A percentile compares a stretch with the other conserved stretches of the same genome.
Conservation (phyloP, 2,329 filamentous ascomycete species). For the Teratosphaeria viscida region DNA sequence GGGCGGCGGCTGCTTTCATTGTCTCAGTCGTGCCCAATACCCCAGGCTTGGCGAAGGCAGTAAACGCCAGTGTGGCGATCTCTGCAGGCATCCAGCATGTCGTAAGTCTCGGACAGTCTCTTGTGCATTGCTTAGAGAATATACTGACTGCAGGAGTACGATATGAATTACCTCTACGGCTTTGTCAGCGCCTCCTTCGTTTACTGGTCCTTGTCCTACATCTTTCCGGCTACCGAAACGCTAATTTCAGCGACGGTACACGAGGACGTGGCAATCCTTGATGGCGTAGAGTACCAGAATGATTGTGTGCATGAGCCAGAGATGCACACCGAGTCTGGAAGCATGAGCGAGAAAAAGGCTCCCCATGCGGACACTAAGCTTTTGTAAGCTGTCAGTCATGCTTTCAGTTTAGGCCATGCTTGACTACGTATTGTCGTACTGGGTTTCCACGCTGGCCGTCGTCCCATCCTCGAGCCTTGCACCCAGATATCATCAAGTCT, state of each 20-base stretch:
- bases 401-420: too few relatives aligned
- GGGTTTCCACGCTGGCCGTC: too few relatives aligned
- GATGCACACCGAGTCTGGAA: background rate
- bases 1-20: slow-evolving; percentile 48
- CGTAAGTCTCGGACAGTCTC: background rate
- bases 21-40: slow-evolving; percentile 47
- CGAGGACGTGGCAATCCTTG: slow-evolving; percentile 10
- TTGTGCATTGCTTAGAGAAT: background rate
- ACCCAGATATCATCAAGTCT: too few relatives aligned
- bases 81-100: slow-evolving; percentile 42
- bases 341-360: background rate
- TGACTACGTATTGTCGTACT: too few relatives aligned
- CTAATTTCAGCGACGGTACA: slow-evolving; percentile 29
- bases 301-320: background rate
- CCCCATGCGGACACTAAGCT: background rate
- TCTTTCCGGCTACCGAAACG: slow-evolving; percentile 42
- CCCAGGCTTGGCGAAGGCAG: slow-evolving; percentile 40
- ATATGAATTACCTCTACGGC: slow-evolving; percentile 57
- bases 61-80: slow-evolving; percentile 30
- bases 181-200: slow-evolving; percentile 47
- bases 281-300: slow-evolving; percentile 12
- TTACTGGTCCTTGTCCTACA: slow-evolving; percentile 42
- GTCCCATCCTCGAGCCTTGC: too few relatives aligned
- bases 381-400: background rate
- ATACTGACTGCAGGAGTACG: slow-evolving; percentile 30